Base-by-base conservation (phyloP, 257 asterid species). In the Jasminum sambac region DNA sequence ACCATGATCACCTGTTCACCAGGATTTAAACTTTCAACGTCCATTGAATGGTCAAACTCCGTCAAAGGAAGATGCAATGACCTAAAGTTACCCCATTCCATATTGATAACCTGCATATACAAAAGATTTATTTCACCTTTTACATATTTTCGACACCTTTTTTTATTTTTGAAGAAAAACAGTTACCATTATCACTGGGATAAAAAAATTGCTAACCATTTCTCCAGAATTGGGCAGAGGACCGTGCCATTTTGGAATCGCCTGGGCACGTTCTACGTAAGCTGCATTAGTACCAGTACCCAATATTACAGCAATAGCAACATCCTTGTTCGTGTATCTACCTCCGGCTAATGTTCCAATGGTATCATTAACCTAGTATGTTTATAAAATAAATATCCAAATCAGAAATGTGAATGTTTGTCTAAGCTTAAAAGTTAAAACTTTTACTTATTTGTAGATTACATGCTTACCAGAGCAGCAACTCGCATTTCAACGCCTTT, bases 251-350 rank as follows among this genome's bases (percentile, higher is more conserved):
- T 92, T 92, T n/a, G 96, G 96, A 74, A 92, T 89, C 60, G 98
- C 90, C 80, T 92, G 89, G 52, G 90, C 96, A 62, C 92, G 92
- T 72, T 92, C 96, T 38, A 92, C 85, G 55, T 92, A 92, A 41
- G 98, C 98, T 26, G 96, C 96, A 79, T 92, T 92, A 43, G 96
- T 89, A 65, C 98, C 98, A 2, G 98, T 92, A 21, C 98, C 98
- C 85, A 92, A 82, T 63, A 92, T 92, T 74, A 90, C 92, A 1
- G 96, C 96, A 74, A 90, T 64, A 26, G 79, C 84, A 16, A 86
- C 96, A 69, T 88, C 83, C 3, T 74, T 85, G 80, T 88, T 80
- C 1, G 81, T 73, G 72, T 85, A 90, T 76, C 84, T 88, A 61
- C 98, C 98, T 69, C 98, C 96, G 23, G 96, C 98, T 59, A 92